A percentile compares a stretch with the other conserved stretches of the same genome.
Evolutionary conservation across 331 rosid genomes (phyloP).

Genomic region (Malus hybrid): DNA sequence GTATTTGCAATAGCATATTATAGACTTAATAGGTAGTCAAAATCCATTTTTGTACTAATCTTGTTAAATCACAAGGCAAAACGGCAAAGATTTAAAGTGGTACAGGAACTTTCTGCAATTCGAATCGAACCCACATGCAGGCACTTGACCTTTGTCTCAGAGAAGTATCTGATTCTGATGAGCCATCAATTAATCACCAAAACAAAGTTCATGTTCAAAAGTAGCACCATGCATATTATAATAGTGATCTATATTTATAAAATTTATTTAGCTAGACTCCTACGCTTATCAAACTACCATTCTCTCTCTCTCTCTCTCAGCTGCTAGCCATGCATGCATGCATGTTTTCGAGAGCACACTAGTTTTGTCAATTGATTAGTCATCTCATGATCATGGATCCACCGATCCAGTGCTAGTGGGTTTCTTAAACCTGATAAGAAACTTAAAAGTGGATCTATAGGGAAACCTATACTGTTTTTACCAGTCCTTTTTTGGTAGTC

Average conservation of each 20-base stretch:
- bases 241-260: not conserved
- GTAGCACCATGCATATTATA: not conserved
- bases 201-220: not conserved
- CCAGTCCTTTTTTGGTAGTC: not conserved
- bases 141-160: not conserved
- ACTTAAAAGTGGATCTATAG: not conserved
- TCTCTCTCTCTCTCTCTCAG: not conserved
- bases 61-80: not conserved
- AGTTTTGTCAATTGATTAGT: slow-evolving; percentile 1
- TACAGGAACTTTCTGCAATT: not conserved
- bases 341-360: not conserved
- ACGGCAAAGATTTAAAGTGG: not conserved
- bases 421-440: not conserved
- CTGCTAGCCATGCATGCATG: not conserved
- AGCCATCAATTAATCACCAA: not conserved
- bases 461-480: slow-evolving; percentile 4
- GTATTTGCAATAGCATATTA: not conserved
- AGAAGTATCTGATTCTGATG: not conserved
- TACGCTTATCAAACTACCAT: not conserved
- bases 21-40: not conserved
- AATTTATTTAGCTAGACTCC: not conserved
- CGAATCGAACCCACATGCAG: not conserved
- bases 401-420: not conserved
- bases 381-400: not conserved
- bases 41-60: not conserved